Conservation (phyloP, 176 grass and related monocot genomes). For the Phyllostachys edulis region DNA sequence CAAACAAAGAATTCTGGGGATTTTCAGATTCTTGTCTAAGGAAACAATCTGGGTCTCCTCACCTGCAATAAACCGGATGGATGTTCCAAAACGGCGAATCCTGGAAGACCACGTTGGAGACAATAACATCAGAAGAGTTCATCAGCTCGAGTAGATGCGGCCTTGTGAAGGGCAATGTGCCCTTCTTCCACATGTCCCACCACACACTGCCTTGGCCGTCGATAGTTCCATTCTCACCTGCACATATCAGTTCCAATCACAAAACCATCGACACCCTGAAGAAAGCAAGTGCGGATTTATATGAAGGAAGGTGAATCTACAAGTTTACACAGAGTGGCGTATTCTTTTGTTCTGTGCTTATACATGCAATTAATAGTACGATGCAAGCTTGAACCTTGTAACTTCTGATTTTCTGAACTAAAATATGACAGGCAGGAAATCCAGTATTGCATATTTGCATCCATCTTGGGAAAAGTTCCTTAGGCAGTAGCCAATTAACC, state of each 20-base stretch:
- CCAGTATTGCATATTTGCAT: neutral
- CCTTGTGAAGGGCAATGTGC: slow-evolving; percentile 71
- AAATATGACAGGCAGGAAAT: neutral
- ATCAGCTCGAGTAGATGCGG: slow-evolving; percentile 77
- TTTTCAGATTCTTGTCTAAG: neutral
- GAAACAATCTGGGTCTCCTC: neutral
- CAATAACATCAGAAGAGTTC: slow-evolving; percentile 70
- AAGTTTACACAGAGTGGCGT: neutral
- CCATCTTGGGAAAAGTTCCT: neutral
- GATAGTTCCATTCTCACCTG: slow-evolving; percentile 88
- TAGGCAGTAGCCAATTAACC: neutral
- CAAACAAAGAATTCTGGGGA: neutral
- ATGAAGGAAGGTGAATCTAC: neutral
- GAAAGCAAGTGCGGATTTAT: neutral
- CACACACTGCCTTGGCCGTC: slow-evolving; percentile 85
- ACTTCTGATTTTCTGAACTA: neutral
- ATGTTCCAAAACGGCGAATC: slow-evolving; percentile 97
- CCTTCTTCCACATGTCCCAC: slow-evolving; percentile 98
- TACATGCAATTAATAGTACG: neutral
- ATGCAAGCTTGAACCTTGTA: neutral
- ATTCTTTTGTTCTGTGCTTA: neutral
- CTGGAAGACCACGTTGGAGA: slow-evolving; percentile 72
- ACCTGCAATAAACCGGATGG: slow-evolving; percentile 98
- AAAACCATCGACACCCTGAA: neutral
- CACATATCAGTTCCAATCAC: neutral